A percentile compares a stretch with the other conserved stretches of the same genome.
phyloP scores from a whole-genome alignment of 331 rosid species.

The Acacia pycnantha region DNA sequence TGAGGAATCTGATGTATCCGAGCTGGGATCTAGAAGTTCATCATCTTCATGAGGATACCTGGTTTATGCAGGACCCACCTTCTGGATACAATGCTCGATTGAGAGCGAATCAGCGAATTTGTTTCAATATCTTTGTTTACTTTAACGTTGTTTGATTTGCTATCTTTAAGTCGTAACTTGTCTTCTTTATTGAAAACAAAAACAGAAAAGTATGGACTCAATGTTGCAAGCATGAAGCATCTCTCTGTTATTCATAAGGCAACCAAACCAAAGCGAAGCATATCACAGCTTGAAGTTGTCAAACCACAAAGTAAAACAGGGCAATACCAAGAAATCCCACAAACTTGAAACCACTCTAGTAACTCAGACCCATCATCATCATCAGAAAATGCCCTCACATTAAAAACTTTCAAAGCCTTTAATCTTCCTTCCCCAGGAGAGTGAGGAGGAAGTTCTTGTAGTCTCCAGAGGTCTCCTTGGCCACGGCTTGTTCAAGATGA shows the following conservation, averaged over 20 bases:
- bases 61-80: no score
- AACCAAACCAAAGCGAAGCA: not conserved
- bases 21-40: no score
- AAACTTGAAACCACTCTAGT: not conserved
- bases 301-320: not conserved
- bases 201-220: not conserved
- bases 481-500: slow-evolving; percentile 56
- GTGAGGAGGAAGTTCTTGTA: slow-evolving; percentile 72
- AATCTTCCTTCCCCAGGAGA: slow-evolving; percentile 59
- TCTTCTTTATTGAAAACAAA: no score
- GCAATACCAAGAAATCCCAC: not conserved
- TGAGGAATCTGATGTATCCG: no score
- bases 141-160: no score
- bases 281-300: not conserved
- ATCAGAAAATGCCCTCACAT: not conserved
- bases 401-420: not conserved
- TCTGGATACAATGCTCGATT: no score
- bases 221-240: not conserved
- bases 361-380: not conserved
- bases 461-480: slow-evolving; percentile 56
- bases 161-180: no score
- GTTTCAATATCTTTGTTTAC: no score
- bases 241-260: not conserved
- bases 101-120: no score
- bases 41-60: no score